Percentiles rank a stretch among this genome's conserved stretches.
These are phyloP conservation scores for Apiospora saccharicola DNA, from an alignment of 2,329 filamentous ascomycete species.

Conservation along the genomic window DNA sequence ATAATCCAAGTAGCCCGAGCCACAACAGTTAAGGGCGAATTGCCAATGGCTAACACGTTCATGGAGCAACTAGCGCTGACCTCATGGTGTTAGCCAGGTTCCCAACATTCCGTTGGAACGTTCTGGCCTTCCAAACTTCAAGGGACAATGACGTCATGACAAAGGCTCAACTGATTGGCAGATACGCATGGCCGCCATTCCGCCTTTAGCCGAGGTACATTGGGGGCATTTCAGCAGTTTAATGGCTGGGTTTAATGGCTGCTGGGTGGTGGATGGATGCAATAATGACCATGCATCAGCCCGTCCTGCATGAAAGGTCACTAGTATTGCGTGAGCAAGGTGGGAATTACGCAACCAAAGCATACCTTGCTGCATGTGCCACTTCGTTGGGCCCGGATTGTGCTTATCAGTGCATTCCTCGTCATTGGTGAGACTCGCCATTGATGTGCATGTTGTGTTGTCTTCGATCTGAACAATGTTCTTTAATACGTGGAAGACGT, in stretches of 20 bases:
- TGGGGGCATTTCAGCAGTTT: not conserved
- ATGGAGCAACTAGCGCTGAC: not conserved
- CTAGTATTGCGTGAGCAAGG: not conserved
- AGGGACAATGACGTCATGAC: not conserved
- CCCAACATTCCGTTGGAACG: not conserved
- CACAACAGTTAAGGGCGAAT: not conserved
- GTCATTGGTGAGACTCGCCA: not conserved
- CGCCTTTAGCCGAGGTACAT: not conserved
- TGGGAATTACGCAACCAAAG: not conserved
- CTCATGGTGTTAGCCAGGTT: not conserved
- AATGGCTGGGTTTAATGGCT: too few relatives aligned
- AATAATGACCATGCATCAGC: not conserved
- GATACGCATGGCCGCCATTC: not conserved
- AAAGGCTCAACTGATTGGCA: not conserved
- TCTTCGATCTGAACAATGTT: not conserved
- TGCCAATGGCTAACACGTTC: not conserved
- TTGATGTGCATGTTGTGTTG: not conserved
- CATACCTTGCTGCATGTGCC: not conserved
- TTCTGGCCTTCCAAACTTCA: not conserved
- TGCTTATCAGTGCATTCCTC: not conserved
- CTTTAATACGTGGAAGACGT: not conserved
- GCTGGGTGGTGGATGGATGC: not conserved
- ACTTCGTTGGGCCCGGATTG: not conserved
- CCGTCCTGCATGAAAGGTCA: not conserved
- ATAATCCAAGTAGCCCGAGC: not conserved